These are phyloP conservation scores for Silene latifolia DNA, from an alignment of 148 eudicot species.

Conservation along the genomic window DNA sequence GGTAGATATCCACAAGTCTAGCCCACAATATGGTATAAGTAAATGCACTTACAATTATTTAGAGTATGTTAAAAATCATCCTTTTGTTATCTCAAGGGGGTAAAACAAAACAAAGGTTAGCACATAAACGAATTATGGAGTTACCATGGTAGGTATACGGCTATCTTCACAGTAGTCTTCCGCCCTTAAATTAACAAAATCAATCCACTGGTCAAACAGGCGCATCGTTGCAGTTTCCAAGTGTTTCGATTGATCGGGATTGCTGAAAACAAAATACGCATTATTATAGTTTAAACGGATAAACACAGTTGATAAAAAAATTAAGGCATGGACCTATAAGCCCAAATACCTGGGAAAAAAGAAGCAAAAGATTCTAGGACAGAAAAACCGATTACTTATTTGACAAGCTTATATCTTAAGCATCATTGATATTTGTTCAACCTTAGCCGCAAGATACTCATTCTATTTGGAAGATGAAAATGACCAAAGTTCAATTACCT, in stretches of 20 bases:
- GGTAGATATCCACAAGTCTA: not conserved
- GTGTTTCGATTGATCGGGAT: conserved; percentile 98
- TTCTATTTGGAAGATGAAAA: not conserved
- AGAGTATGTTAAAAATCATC: not conserved
- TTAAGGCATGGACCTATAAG: not conserved
- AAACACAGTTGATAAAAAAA: conserved; percentile 7
- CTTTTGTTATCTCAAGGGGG: too few species aligned
- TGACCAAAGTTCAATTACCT: too few species aligned
- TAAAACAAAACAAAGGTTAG: conserved; percentile 7
- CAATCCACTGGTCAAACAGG: conserved; percentile 77
- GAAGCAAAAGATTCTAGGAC: not conserved
- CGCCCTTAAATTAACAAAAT: conserved; percentile 87
- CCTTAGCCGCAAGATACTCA: not conserved
- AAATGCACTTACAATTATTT: not conserved
- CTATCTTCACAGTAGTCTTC: conserved; percentile 92
- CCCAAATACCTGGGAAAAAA: not conserved
- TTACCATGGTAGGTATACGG: conserved; percentile 95
- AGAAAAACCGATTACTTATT: not conserved
- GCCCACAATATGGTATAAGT: not conserved
- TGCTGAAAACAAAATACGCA: conserved; percentile 46
- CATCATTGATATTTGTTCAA: not conserved
- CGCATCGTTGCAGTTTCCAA: conserved; percentile 98
- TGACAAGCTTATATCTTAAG: not conserved
- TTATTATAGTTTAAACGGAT: not conserved
- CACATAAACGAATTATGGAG: not conserved